Evolutionary conservation across 2,329 filamentous ascomycete species (phyloP).

Genomic region (Alternaria alternata): DNA sequence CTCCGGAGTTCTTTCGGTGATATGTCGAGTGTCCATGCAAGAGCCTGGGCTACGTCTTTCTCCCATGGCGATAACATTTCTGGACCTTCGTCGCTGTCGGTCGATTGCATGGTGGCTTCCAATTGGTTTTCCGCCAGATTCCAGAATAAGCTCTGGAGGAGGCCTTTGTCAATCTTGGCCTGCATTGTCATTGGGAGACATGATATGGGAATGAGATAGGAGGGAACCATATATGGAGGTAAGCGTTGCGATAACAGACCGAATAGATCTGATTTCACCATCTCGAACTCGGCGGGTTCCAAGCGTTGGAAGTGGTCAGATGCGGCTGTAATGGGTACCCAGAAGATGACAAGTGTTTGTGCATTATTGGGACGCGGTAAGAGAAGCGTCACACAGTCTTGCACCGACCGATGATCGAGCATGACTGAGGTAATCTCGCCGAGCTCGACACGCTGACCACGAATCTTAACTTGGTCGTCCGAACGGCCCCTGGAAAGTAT

Average conservation of each 20-base stretch:
- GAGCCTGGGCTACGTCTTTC: constrained; percentile 60
- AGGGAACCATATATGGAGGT: constrained; percentile 81
- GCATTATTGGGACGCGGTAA: constrained; percentile 56
- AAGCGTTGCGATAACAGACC: constrained; percentile 64
- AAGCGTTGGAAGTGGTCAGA: constrained; percentile 50
- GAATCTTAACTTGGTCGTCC: constrained; percentile 83
- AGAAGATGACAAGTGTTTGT: constrained; percentile 71
- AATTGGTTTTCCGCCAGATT: constrained; percentile 58
- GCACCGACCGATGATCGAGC: constrained; percentile 60
- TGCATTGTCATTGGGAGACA: constrained; percentile 75
- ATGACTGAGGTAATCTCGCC: constrained; percentile 75
- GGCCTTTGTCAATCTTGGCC: constrained; percentile 74
- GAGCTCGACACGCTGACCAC: constrained; percentile 81
- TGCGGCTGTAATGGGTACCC: constrained; percentile 58
- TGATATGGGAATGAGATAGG: constrained; percentile 74
- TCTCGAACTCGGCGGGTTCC: constrained; percentile 41
- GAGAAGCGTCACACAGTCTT: constrained; percentile 72
- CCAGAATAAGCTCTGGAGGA: constrained; percentile 61
- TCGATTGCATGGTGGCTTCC: constrained; percentile 47
- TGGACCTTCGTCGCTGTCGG: constrained; percentile 45
- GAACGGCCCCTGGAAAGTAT: constrained; percentile 76
- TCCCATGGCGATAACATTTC: constrained; percentile 66
- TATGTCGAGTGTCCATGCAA: constrained; percentile 62
- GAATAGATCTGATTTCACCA: constrained; percentile 58
- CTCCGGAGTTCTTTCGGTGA: constrained; percentile 60